Percentiles rank a stretch among this genome's conserved stretches.
Conservation (phyloP, 495 filamentous ascomycete genomes). For the Staphylotrichum tortipilum region DNA sequence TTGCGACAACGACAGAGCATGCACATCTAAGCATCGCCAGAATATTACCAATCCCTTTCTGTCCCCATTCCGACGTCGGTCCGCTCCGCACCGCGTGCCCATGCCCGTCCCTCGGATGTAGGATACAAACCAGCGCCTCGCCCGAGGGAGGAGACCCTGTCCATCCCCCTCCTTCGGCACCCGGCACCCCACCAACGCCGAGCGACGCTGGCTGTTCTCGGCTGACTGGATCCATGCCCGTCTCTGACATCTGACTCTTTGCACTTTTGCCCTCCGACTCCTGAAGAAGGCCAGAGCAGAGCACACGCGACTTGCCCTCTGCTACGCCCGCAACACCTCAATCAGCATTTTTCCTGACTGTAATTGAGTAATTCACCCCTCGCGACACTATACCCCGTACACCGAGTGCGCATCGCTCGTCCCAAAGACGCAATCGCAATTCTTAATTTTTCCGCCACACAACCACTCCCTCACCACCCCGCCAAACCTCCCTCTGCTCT, state of each 20-base stretch:
- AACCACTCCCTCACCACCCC: neutral
- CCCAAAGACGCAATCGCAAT: neutral
- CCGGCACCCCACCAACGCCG: conserved; percentile 4
- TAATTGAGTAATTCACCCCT: neutral
- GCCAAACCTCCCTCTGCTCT: too few species aligned
- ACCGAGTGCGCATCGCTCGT: neutral
- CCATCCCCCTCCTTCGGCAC: conserved; percentile 10
- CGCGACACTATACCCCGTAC: too few species aligned
- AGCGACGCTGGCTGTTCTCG: neutral
- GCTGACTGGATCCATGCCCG: neutral
- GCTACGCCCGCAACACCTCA: too few species aligned
- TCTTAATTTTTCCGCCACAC: neutral
- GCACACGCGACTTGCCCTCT: too few species aligned
- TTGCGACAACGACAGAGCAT: too few species aligned
- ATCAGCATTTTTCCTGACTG: too few species aligned
- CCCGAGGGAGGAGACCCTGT: too few species aligned
- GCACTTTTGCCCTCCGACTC: neutral
- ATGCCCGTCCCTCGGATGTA: too few species aligned
- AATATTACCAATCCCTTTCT: too few species aligned
- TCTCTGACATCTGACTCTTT: conserved; percentile 5
- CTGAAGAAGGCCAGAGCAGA: too few species aligned
- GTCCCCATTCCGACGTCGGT: too few species aligned
- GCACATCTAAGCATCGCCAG: too few species aligned
- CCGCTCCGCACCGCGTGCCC: neutral
- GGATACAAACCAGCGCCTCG: neutral